A percentile compares a stretch with the other conserved stretches of the same genome.
Conservation (phyloP, 192 early-diverging fungal species). For the Coemansia sp. region DNA sequence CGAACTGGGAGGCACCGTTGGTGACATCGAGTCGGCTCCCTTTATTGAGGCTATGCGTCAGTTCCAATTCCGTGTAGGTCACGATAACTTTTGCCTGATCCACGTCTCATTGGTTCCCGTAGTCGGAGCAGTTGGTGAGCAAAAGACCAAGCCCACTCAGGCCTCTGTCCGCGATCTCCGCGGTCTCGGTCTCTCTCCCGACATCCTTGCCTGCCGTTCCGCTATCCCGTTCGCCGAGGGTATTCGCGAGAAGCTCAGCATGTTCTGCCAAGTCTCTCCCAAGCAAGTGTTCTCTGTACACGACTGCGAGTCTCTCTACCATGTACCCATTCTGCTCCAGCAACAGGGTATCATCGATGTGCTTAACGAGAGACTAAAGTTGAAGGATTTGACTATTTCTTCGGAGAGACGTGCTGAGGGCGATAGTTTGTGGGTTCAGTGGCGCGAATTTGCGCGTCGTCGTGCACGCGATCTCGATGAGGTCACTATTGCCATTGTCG, state of each 20-base stretch:
- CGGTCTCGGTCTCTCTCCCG: conserved; percentile 91
- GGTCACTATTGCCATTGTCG: conserved; percentile 89
- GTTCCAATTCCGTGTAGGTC: conserved; percentile 99
- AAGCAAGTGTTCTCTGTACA: conserved; percentile 93
- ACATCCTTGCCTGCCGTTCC: conserved; percentile 95
- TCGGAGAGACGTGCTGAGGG: conserved; percentile 60
- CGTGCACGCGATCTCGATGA: conserved; percentile 76
- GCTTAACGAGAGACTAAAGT: conserved; percentile 75
- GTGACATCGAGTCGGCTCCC: conserved; percentile 99
- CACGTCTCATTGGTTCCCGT: conserved; percentile 98
- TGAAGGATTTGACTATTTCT: conserved; percentile 58
- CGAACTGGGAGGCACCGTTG: conserved; percentile 97
- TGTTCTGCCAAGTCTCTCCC: conserved; percentile 98
- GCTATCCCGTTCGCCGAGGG: conserved; percentile 79
- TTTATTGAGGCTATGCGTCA: conserved; percentile 99
- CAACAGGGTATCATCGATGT: conserved; percentile 84
- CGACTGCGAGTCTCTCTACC: conserved; percentile 95
- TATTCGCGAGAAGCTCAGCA: conserved; percentile 90
- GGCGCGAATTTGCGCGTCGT: conserved; percentile 76
- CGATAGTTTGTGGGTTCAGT: conserved; percentile 72
- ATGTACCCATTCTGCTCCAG: conserved; percentile 90
- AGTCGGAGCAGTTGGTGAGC: conserved; percentile 96
- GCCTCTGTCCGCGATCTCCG: conserved; percentile 92
- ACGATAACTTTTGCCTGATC: conserved; percentile 96
- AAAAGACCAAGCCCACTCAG: conserved; percentile 99